These are phyloP conservation scores for Candida krabiensis DNA, from an alignment of 805 yeast genomes.

Conservation along the genomic window DNA sequence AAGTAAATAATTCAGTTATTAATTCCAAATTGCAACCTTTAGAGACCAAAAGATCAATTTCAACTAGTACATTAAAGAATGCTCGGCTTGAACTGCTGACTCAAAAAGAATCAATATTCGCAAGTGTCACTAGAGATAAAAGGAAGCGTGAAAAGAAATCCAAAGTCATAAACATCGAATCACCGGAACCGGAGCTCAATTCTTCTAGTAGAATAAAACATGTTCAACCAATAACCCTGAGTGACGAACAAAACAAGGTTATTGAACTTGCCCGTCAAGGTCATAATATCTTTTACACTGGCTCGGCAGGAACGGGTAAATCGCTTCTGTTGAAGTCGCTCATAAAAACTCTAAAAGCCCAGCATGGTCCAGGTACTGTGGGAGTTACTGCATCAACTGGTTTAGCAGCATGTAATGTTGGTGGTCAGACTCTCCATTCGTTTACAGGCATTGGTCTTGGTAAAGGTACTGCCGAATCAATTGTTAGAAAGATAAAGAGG, in stretches of 20 bases:
- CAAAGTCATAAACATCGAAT: conserved; percentile 1
- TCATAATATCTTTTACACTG: conserved; percentile 81
- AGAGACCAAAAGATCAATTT: conserved; percentile 10
- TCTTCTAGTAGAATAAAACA: conserved; percentile 7
- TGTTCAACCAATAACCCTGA: conserved; percentile 35
- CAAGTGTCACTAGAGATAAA: conserved; percentile 2
- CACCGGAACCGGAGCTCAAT: conserved; percentile 1
- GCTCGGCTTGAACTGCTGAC: conserved; percentile 22
- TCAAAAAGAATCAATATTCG: conserved; percentile 15
- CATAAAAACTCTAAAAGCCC: conserved; percentile 50
- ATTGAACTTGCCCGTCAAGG: conserved; percentile 63
- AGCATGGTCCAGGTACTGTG: conserved; percentile 50
- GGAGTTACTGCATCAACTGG: conserved; percentile 88
- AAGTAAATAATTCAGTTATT: conserved; percentile 4
- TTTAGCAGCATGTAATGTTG: conserved; percentile 77
- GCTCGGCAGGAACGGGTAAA: conserved; percentile 98
- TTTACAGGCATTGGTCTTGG: conserved; percentile 81
- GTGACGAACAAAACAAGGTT: conserved; percentile 66
- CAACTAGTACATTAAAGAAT: conserved; percentile 11
- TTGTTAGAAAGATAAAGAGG: conserved; percentile 54
- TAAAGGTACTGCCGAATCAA: conserved; percentile 43
- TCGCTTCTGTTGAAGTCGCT: conserved; percentile 75
- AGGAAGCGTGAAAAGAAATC: not conserved
- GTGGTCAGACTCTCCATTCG: conserved; percentile 76
- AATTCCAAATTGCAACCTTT: conserved; percentile 4